Percentiles rank a stretch among this genome's conserved stretches.
These are phyloP conservation scores for Ascosphaera acerosa DNA, from an alignment of 2,329 filamentous ascomycete species.

Conservation along the genomic window DNA sequence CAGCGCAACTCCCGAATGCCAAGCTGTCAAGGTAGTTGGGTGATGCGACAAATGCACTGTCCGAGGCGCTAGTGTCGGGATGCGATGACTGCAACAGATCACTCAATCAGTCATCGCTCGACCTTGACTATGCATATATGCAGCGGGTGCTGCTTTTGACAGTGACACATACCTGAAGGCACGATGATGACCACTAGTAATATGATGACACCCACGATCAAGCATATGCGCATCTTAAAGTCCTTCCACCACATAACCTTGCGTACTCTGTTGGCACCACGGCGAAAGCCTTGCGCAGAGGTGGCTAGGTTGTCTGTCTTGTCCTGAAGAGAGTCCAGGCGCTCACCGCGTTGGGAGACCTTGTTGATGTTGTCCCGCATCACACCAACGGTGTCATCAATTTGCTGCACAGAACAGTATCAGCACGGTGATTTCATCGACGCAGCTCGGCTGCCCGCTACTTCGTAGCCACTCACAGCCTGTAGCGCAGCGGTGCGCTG, in stretches of 20 bases:
- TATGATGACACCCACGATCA: slow-evolving; percentile 74
- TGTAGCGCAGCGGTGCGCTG: slow-evolving; percentile 50
- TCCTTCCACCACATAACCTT: slow-evolving; percentile 99
- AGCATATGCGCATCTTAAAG: slow-evolving; percentile 99
- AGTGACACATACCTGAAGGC: no score
- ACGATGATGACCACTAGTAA: slow-evolving; percentile 86
- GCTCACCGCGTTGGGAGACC: slow-evolving; percentile 76
- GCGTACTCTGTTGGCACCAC: slow-evolving; percentile 84
- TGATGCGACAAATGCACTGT: no score
- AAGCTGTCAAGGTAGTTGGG: no score
- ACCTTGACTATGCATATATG: no score
- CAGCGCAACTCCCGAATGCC: no score
- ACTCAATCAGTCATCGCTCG: no score
- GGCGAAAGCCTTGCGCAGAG: slow-evolving; percentile 84
- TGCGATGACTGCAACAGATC: no score
- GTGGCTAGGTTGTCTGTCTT: slow-evolving; percentile 82
- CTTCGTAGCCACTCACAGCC: slow-evolving; percentile 75
- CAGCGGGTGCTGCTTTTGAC: no score
- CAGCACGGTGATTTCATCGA: no score
- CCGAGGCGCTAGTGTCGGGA: no score
- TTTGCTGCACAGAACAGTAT: no score
- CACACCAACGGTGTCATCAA: slow-evolving; percentile 79
- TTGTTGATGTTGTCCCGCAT: slow-evolving; percentile 98
- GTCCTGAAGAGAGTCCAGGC: slow-evolving; percentile 67
- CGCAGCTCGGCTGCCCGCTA: no score